A percentile compares a stretch with the other conserved stretches of the same genome.
phyloP scores from a whole-genome alignment of 2,329 filamentous ascomycete species.

The Biscogniauxia mediterranea region DNA sequence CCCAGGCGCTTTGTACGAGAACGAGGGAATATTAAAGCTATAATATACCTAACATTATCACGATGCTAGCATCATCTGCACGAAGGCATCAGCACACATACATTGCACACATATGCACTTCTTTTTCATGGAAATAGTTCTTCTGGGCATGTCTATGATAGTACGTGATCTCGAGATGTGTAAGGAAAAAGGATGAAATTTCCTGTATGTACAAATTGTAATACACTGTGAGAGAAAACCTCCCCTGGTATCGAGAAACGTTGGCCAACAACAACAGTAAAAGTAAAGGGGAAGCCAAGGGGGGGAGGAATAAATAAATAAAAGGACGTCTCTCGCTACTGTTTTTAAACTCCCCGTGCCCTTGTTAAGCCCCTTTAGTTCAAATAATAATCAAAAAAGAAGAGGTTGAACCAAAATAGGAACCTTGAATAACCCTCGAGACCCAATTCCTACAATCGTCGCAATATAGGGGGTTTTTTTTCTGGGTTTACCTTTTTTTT shows the following conservation, averaged over 20 bases:
- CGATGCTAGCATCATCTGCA: too few relatives aligned
- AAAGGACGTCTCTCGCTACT: not conserved
- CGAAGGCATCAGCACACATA: too few relatives aligned
- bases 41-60: too few relatives aligned
- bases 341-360: not conserved
- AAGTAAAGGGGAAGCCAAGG: slow-evolving; percentile 10
- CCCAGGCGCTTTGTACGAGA: not conserved
- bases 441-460: not conserved
- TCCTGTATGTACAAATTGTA: slow-evolving; percentile 23
- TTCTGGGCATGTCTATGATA: not conserved
- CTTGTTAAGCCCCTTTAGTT: not conserved
- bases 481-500: not conserved
- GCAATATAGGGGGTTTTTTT: not conserved
- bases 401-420: not conserved
- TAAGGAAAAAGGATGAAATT: slow-evolving; percentile 8
- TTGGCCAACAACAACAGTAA: slow-evolving; percentile 2
- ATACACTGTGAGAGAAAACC: slow-evolving; percentile 12
- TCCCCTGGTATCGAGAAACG: slow-evolving; percentile 6
- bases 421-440: not conserved
- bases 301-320: not conserved
- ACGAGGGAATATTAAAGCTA: not conserved
- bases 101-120: not conserved
- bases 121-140: too few relatives aligned
- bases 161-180: not conserved
- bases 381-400: not conserved